Percentiles rank a stretch among this genome's conserved stretches.
Evolutionary conservation across 2,329 filamentous ascomycete genomes (phyloP).

Genomic region (Botrytis medusae): DNA sequence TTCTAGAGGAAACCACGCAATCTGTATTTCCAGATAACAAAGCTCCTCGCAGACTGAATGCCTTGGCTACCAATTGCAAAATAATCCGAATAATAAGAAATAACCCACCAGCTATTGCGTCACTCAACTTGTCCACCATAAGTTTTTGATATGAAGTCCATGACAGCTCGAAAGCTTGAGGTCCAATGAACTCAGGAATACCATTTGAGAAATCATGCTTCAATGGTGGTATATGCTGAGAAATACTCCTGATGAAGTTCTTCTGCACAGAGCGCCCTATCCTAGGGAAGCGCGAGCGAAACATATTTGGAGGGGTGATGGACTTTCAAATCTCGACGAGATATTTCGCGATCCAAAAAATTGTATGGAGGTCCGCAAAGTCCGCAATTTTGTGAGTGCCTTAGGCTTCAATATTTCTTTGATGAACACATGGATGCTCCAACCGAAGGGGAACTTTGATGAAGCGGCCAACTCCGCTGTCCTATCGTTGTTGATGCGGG

Average conservation of each 20-base stretch:
- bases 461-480: conserved; percentile 21
- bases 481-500: conserved; percentile 8
- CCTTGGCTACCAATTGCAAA: background rate
- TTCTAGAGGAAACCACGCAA: background rate
- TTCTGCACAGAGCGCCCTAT: conserved; percentile 27
- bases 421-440: background rate
- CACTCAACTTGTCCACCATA: conserved; percentile 74
- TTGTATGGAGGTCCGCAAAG: conserved; percentile 17
- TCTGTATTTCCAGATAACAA: background rate
- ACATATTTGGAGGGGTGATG: conserved; percentile 30
- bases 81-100: background rate
- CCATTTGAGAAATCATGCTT: conserved; percentile 49
- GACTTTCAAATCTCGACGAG: conserved; percentile 10
- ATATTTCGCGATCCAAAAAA: conserved; percentile 22
- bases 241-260: conserved; percentile 6
- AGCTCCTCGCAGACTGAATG: background rate
- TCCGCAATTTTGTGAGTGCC: background rate
- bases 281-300: conserved; percentile 38
- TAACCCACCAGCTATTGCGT: conserved; percentile 65
- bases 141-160: conserved; percentile 81
- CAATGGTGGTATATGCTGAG: conserved; percentile 42
- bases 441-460: background rate
- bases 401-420: conserved; percentile 6
- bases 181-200: conserved; percentile 70
- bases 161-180: conserved; percentile 68